Base-by-base conservation (phyloP, 441 rosid genomes). In the Gossypium lobatum region DNA sequence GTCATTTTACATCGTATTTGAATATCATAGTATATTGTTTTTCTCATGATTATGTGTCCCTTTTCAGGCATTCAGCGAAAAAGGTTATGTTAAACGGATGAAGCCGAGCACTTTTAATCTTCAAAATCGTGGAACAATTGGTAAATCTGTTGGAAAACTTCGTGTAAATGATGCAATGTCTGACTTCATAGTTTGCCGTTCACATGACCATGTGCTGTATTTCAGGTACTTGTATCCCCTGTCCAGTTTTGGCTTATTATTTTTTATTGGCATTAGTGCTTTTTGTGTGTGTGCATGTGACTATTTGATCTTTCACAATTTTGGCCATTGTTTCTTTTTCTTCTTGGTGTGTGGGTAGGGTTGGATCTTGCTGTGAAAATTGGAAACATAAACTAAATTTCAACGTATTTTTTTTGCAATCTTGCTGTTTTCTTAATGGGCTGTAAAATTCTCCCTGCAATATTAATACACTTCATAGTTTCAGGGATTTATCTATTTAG, bases 1-100 rank as follows among this genome's bases (percentile, higher is more conserved):
- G 3, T 68, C 60, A 39, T 45, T 59, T 59, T 59, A 26, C 45
- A 42, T 57, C 14, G 1, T 21, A 25, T 42, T 58, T 14, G 48
- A 71, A 59, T 42, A 48, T 23, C 46, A 45, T 13, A 46, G 39
- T 65, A 18, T 17, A 52, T 18, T 53, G n/a, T 25, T 73, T 71
- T 25, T 10, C 67, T 72, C 62, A 57, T 46, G 45, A 73, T 34
- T 66, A 53, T 39, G 66, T 69, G 73, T 53, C 23, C 62, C 62
- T 78, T 83, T 84, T 77, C 85, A 95, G 99, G 97, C 96, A 42
- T 54, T 95, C 64, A 95, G 99, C 76, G 99, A 95, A 82, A 95
- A 95, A 76, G 99, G 99, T 55, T 95, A 95, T 85, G 85, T 93
- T 72, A 95, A 95, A 85, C 89, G 97, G 80, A 93, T 95, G 96